Evolutionary conservation across 202 grass and related monocot species (phyloP).

Genomic region (Zizania palustris): DNA sequence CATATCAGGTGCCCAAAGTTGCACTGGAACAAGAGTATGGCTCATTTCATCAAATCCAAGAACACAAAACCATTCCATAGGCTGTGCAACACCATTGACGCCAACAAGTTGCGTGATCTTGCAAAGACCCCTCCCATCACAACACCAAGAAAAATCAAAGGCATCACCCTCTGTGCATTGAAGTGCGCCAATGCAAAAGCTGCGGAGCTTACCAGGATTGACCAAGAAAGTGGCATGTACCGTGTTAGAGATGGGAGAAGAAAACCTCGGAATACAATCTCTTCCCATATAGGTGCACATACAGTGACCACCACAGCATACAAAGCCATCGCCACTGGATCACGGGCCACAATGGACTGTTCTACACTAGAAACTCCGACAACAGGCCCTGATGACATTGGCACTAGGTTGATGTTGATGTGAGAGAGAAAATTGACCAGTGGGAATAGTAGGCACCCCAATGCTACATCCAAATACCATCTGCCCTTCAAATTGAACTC

Average conservation of each 20-base stretch:
- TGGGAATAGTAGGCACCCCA: conserved; percentile 79
- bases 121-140: conserved; percentile 90
- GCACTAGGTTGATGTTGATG: conserved; percentile 76
- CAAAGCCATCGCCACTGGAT: conserved; percentile 75
- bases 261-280: conserved; percentile 95
- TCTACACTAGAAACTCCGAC: conserved; percentile 74
- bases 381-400: conserved; percentile 53
- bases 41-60: conserved; percentile 92
- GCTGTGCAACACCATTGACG: conserved; percentile 87
- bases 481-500: conserved; percentile 71
- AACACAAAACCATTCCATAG: conserved; percentile 98
- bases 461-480: conserved; percentile 77
- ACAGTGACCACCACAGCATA: conserved; percentile 84
- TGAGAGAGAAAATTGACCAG: conserved; percentile 88
- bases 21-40: conserved; percentile 15
- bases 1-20: conserved; percentile 18
- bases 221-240: conserved; percentile 78
- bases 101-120: conserved; percentile 74
- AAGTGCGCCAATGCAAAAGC: conserved; percentile 87
- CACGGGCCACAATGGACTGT: conserved; percentile 85
- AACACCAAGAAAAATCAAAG: conserved; percentile 83
- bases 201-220: conserved; percentile 75
- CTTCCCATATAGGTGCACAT: conserved; percentile 97
- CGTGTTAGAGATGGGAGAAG: conserved; percentile 89
- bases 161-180: conserved; percentile 85